Conservation (phyloP, 2,329 filamentous ascomycete genomes). For the Lasiodiplodia gonubiensis region DNA sequence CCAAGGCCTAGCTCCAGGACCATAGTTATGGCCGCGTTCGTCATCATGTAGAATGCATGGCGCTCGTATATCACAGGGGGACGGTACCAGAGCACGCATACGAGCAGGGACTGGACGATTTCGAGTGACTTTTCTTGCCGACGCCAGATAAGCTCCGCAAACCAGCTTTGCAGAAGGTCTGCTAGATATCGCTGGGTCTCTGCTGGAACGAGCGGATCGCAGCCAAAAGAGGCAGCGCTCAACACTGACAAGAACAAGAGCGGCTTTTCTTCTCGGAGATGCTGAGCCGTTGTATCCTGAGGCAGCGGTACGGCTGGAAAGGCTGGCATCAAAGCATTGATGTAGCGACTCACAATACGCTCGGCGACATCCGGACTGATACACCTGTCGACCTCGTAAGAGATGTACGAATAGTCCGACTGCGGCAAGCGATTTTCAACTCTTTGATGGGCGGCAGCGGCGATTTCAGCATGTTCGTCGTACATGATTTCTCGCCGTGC, state of each 20-base stretch:
- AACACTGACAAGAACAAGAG: slow-evolving; percentile 65
- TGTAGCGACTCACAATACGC: slow-evolving; percentile 64
- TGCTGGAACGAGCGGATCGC: slow-evolving; percentile 52
- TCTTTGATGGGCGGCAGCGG: slow-evolving; percentile 23
- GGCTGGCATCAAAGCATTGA: slow-evolving; percentile 59
- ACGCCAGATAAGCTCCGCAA: slow-evolving; percentile 76
- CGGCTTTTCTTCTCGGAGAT: slow-evolving; percentile 63
- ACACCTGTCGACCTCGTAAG: slow-evolving; percentile 50
- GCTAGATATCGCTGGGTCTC: slow-evolving; percentile 67
- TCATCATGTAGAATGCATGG: slow-evolving; percentile 87
- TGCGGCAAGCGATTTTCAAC: slow-evolving; percentile 31
- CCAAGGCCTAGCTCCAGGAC: slow-evolving; percentile 82
- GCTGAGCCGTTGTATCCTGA: slow-evolving; percentile 58
- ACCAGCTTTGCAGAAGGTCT: slow-evolving; percentile 71
- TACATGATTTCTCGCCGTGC: slow-evolving; percentile 35
- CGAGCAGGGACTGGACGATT: slow-evolving; percentile 76
- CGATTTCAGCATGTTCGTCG: slow-evolving; percentile 21
- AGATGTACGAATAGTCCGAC: slow-evolving; percentile 47
- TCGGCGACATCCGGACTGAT: slow-evolving; percentile 59
- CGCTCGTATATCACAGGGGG: slow-evolving; percentile 84
- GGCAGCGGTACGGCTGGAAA: slow-evolving; percentile 66
- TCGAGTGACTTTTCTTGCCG: slow-evolving; percentile 82
- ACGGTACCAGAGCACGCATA: slow-evolving; percentile 83
- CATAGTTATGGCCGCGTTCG: slow-evolving; percentile 81
- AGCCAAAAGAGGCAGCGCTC: slow-evolving; percentile 57